phyloP scores from a whole-genome alignment of 805 yeast species.

The Spathaspora sp. region DNA sequence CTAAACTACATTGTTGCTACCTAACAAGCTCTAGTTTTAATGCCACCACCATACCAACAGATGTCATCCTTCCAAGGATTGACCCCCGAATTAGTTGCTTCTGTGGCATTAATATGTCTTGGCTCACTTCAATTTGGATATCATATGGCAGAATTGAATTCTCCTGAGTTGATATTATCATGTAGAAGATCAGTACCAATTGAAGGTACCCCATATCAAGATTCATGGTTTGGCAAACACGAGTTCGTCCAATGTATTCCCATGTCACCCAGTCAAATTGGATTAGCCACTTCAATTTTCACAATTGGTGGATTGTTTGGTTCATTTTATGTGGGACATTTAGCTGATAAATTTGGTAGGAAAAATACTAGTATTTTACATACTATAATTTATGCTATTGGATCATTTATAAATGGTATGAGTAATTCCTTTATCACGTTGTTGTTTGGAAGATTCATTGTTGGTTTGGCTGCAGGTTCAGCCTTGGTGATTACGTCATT shows the following conservation, averaged over 20 bases:
- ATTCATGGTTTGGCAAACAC: conserved; percentile 39
- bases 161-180: conserved; percentile 71
- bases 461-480: conserved; percentile 86
- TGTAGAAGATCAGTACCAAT: conserved; percentile 40
- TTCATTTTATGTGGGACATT: conserved; percentile 61
- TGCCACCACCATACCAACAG: neutral
- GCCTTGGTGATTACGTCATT: conserved; percentile 84
- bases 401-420: conserved; percentile 58
- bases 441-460: conserved; percentile 65
- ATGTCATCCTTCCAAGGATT: conserved; percentile 8
- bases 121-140: conserved; percentile 90
- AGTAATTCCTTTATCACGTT: conserved; percentile 43
- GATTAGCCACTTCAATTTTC: conserved; percentile 72
- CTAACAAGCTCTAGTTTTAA: neutral
- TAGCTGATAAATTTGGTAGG: conserved; percentile 69
- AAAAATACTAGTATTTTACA: conserved; percentile 50
- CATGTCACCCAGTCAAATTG: conserved; percentile 55
- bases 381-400: conserved; percentile 50
- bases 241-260: conserved; percentile 51
- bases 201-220: conserved; percentile 25
- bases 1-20: neutral
- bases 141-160: conserved; percentile 92
- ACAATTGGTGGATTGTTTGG: conserved; percentile 83
- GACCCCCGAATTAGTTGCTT: conserved; percentile 34
- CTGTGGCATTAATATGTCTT: conserved; percentile 60